These are phyloP conservation scores for Geosmithia morbida DNA, from an alignment of 2,329 filamentous ascomycete genomes.

Conservation along the genomic window DNA sequence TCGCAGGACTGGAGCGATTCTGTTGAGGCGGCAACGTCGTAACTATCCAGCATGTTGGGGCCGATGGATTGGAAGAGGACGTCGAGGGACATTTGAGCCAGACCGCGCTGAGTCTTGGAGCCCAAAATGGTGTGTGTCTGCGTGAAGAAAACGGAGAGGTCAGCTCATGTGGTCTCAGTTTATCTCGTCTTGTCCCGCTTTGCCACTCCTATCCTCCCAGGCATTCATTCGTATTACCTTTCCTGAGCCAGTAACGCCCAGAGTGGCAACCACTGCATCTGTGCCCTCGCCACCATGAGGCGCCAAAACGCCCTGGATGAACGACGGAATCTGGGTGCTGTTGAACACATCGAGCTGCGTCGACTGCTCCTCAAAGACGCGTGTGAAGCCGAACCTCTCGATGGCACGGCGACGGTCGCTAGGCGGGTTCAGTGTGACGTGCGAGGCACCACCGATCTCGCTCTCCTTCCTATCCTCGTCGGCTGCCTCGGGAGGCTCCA, in stretches of 20 bases:
- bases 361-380: constrained; percentile 78
- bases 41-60: constrained; percentile 51
- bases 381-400: constrained; percentile 89
- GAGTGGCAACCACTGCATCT: constrained; percentile 78
- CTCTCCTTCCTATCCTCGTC: constrained; percentile 8
- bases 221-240: constrained; percentile 46
- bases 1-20: constrained; percentile 66
- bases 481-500: constrained; percentile 43
- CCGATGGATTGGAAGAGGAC: constrained; percentile 74
- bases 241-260: constrained; percentile 90
- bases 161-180: not conserved
- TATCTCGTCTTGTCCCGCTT: not conserved
- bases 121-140: constrained; percentile 95
- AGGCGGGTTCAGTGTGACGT: constrained; percentile 67
- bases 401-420: constrained; percentile 77
- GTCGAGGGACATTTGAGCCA: constrained; percentile 86
- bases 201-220: too few species aligned
- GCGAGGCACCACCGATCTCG: constrained; percentile 35
- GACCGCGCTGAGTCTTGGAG: constrained; percentile 68
- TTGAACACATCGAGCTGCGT: constrained; percentile 79
- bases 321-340: constrained; percentile 56
- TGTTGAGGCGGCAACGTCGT: constrained; percentile 45
- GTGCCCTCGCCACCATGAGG: constrained; percentile 61
- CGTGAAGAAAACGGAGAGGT: not conserved
- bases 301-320: constrained; percentile 72